A percentile compares a stretch with the other conserved stretches of the same genome.
Conservation (phyloP, 148 eudicot species). For the Nepenthes gracilis region DNA sequence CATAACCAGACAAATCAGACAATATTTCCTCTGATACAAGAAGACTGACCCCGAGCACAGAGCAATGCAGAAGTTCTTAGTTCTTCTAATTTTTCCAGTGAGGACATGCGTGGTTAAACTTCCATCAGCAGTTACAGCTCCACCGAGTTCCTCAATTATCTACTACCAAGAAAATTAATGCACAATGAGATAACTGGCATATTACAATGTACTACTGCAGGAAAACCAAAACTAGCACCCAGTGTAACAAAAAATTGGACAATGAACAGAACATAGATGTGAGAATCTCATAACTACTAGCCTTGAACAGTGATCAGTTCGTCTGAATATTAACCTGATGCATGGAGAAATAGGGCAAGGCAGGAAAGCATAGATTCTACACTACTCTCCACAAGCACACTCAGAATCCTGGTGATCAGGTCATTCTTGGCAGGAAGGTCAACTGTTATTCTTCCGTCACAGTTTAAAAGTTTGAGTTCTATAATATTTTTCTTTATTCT, state of each 20-base stretch:
- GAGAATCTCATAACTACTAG: not conserved
- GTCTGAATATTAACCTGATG: no score
- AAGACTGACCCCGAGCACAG: conserved; percentile 80
- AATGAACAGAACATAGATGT: not conserved
- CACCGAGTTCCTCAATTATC: conserved; percentile 76
- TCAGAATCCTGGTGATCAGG: no score
- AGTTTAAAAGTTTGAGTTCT: no score
- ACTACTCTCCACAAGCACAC: no score
- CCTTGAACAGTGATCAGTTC: not conserved
- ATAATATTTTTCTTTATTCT: no score
- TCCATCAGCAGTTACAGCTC: conserved; percentile 62
- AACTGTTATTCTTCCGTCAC: no score
- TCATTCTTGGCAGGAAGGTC: no score
- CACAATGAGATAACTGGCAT: not conserved
- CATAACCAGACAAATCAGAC: not conserved
- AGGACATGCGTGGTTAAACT: conserved; percentile 63
- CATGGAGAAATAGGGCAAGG: no score
- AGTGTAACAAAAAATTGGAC: not conserved
- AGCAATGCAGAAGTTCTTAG: conserved; percentile 85
- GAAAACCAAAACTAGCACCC: not conserved
- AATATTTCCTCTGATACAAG: not conserved
- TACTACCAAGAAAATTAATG: conserved; percentile 22
- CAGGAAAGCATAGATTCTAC: no score
- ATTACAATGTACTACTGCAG: not conserved
- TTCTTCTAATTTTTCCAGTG: conserved; percentile 65